phyloP scores from a whole-genome alignment of 202 grass and related monocot species.

The Eragrostis tef region DNA sequence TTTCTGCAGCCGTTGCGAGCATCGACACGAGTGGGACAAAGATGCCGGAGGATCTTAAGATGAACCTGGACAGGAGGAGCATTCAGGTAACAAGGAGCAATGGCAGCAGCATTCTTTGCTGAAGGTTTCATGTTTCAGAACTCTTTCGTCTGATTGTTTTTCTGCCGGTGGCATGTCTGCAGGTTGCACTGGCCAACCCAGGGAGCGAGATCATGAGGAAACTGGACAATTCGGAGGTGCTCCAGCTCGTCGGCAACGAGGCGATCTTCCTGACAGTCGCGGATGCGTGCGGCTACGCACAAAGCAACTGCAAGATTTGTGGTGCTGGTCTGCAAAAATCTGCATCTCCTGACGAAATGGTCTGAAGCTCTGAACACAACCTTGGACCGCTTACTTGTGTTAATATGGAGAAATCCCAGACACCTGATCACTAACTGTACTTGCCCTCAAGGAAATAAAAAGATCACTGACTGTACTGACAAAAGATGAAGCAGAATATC shows the following conservation, averaged over 20 bases:
- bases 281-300: constrained; percentile 62
- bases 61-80: constrained; percentile 47
- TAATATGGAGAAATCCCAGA: too few species aligned
- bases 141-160: neutral
- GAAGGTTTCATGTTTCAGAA: neutral
- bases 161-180: constrained; percentile 11
- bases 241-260: constrained; percentile 61
- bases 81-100: constrained; percentile 56
- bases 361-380: constrained; percentile 55
- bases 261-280: constrained; percentile 72
- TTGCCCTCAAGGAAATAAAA: too few species aligned
- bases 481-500: neutral
- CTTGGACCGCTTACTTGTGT: neutral
- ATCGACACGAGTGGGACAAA: constrained; percentile 74
- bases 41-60: constrained; percentile 70
- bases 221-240: constrained; percentile 64
- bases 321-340: neutral
- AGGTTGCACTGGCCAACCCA: constrained; percentile 77
- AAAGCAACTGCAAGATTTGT: constrained; percentile 53
- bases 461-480: neutral
- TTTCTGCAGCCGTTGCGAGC: constrained; percentile 54
- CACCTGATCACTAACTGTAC: too few species aligned
- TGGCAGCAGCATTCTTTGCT: neutral
- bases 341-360: constrained; percentile 45
- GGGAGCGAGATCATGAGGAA: constrained; percentile 87